A percentile compares a stretch with the other conserved stretches of the same genome.
Evolutionary conservation across 306 rosid species (phyloP).

Genomic region (Prunus fruticosa): DNA sequence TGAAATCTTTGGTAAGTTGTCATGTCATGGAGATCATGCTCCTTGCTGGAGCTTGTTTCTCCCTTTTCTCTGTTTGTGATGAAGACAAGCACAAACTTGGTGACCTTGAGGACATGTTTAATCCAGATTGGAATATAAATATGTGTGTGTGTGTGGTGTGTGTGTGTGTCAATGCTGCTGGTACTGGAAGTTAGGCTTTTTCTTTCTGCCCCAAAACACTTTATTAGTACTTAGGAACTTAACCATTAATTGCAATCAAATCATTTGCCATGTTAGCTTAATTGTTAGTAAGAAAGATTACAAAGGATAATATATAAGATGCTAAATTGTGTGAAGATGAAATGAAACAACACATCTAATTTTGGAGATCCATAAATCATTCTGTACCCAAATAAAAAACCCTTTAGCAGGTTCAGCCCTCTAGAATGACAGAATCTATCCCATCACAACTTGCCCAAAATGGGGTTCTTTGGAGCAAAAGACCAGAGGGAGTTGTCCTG

Average conservation of each 20-base stretch:
- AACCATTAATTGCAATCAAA: background rate
- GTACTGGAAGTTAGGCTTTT: constrained; percentile 2
- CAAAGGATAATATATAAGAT: constrained; percentile 2
- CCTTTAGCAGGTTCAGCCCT: background rate
- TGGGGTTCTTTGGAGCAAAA: constrained; percentile 6
- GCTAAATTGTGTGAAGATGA: constrained; percentile 7
- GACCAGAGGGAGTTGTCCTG: background rate
- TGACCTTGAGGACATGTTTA: constrained; percentile 10
- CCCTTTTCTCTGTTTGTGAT: constrained; percentile 2
- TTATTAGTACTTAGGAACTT: background rate
- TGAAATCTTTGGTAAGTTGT: background rate
- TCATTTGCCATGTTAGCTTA: background rate
- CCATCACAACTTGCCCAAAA: constrained; percentile 11
- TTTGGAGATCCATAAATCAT: background rate
- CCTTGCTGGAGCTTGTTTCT: background rate
- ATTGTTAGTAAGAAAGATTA: background rate
- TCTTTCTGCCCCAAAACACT: background rate
- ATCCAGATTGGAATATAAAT: background rate
- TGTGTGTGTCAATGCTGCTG: background rate
- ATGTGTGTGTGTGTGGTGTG: background rate
- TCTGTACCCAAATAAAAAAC: background rate
- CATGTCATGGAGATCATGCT: constrained; percentile 8
- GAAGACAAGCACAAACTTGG: constrained; percentile 8
- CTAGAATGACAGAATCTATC: constrained; percentile 5
- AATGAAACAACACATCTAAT: constrained; percentile 1